Evolutionary conservation across 83 land plant genomes (phyloP).

Genomic region (Isoetes engelmannii): DNA sequence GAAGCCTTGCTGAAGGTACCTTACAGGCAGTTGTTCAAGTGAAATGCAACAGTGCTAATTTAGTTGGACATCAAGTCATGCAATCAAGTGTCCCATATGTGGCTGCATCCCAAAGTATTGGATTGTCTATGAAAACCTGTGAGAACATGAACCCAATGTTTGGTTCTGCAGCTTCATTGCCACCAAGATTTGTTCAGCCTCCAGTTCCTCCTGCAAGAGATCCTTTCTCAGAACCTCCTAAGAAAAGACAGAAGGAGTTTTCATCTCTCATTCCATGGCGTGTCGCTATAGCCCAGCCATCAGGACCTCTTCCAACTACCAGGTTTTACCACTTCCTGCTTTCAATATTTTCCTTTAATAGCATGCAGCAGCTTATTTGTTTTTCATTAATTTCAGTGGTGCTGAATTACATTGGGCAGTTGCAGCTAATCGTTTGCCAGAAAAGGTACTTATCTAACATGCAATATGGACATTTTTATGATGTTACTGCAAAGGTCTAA

Average conservation of each 20-base stretch:
- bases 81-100: background rate
- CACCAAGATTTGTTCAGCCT: background rate
- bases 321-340: background rate
- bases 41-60: background rate
- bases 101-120: background rate
- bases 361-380: background rate
- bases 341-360: background rate
- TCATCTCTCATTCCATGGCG: slow-evolving; percentile 2
- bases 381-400: background rate
- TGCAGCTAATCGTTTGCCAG: slow-evolving; percentile 1
- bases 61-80: background rate
- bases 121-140: background rate
- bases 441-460: background rate
- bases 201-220: background rate
- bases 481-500: no score
- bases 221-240: background rate
- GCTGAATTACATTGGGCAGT: slow-evolving; percentile 3
- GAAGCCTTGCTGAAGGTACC: background rate
- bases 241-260: background rate
- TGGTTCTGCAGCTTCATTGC: background rate
- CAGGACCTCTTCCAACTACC: background rate
- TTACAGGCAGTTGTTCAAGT: background rate
- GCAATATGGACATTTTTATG: no score
- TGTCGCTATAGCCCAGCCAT: background rate
- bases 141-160: background rate